Conservation (phyloP, 345 rosid species). For the Jatropha curcas region DNA sequence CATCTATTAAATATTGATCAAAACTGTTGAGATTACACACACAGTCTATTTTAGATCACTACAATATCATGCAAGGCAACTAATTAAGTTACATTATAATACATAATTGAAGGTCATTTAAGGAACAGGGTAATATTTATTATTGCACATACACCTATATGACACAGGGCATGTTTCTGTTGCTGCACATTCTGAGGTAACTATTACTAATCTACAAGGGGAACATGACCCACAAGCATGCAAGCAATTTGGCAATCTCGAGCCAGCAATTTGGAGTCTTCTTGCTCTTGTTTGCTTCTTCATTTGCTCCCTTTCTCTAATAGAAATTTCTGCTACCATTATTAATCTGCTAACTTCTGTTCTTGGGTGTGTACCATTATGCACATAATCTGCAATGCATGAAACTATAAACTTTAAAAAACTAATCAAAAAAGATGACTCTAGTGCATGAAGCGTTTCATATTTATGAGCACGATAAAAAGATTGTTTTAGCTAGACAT, state of each 20-base stretch:
- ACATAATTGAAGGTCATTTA: background rate
- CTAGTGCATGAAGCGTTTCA: no score
- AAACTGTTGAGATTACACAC: no score
- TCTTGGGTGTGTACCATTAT: background rate
- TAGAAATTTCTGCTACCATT: background rate
- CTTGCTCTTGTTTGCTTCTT: background rate
- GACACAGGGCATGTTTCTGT: constrained; percentile 23
- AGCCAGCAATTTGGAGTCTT: constrained; percentile 17
- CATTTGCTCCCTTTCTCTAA: background rate
- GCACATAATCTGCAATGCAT: no score
- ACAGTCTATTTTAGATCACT: background rate
- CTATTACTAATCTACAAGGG: constrained; percentile 18
- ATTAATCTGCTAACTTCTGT: no score
- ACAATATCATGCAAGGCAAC: no score
- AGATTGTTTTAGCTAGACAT: no score
- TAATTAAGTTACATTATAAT: no score
- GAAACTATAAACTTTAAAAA: background rate
- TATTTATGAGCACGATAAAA: no score
- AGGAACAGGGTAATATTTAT: constrained; percentile 23
- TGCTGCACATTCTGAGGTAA: constrained; percentile 9
- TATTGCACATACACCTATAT: constrained; percentile 20
- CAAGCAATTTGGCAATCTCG: constrained; percentile 25
- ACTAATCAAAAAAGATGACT: no score
- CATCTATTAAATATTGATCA: no score
- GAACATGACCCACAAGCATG: constrained; percentile 30